Evolutionary conservation across 179 eudicot species (phyloP).

Genomic region (Beta corolliflora): DNA sequence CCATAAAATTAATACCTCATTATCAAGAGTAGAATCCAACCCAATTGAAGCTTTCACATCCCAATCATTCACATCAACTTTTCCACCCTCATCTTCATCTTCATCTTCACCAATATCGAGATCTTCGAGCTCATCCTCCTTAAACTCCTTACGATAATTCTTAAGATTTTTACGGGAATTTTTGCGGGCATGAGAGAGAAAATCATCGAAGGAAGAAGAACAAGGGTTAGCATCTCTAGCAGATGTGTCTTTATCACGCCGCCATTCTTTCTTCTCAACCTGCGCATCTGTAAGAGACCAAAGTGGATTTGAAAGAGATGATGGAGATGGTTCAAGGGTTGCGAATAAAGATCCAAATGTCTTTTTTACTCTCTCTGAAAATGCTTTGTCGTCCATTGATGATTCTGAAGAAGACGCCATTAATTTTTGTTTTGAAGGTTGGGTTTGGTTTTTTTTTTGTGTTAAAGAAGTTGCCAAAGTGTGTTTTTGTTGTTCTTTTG

Average conservation of each 20-base stretch:
- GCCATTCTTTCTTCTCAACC: constrained; percentile 60
- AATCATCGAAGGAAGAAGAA: constrained; percentile 28
- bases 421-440: too few species aligned
- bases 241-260: constrained; percentile 35
- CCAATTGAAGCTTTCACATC: constrained; percentile 62
- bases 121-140: constrained; percentile 26
- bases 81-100: constrained; percentile 10
- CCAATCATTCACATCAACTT: constrained; percentile 39
- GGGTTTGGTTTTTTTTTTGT: not conserved
- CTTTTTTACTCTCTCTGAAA: constrained; percentile 56
- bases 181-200: constrained; percentile 33
- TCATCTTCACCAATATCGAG: constrained; percentile 8
- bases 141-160: constrained; percentile 25
- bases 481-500: not conserved
- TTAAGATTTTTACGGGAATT: constrained; percentile 21
- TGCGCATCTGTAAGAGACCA: constrained; percentile 68
- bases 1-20: constrained; percentile 48
- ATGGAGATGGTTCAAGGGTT: constrained; percentile 24
- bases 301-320: constrained; percentile 30
- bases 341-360: constrained; percentile 60
- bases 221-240: constrained; percentile 40
- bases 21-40: constrained; percentile 65
- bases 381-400: constrained; percentile 31
- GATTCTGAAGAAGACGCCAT: constrained; percentile 18
- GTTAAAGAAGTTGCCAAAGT: not conserved